Base-by-base conservation (phyloP, 2,329 filamentous ascomycete species). In the Ophiostoma triangulosporum region DNA sequence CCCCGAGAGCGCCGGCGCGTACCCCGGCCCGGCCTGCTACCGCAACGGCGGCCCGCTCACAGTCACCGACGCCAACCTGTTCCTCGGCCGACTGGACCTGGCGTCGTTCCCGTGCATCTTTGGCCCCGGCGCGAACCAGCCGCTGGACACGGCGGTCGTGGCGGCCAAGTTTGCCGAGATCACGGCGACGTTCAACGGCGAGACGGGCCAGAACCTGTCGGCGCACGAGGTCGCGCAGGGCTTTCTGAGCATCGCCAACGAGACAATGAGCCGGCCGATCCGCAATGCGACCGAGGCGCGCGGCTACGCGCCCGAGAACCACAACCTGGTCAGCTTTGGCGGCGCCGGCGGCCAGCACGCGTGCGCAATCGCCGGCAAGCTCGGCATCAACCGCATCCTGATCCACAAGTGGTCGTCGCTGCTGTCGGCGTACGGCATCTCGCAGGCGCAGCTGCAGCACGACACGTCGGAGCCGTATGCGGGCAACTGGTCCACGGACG, bases 311-410 rank as follows among this genome's bases (percentile, higher is more conserved):
- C 91, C 89, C 0, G 88, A 86, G 1, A 87, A 86, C 59, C 90
- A 95, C 65, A 75, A 88, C 20, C 75, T 96, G 26, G 89, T 89
- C 0, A 93, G 87, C 0, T 96, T 96, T 67, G 90, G 90, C 36
- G 90, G 90, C 54, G 90, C 90, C 0, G 90, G 90, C 48, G 89
- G 89, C 0, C 89, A 95, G 64, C 89, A 95, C 62, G 89, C 89
- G 1, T 86, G 91, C 20, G 86, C 87, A 1, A 93, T 95, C 59
- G 89, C 88, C 1, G 81, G 88, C 60, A 86, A 86, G 2, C 72
- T 96, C 1, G 88, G 88, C 0, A 89, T 95, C 58, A 78, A 77
- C 29, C 88, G 93, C 63, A 91, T 95, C 31, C 73, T 95, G 7
- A 75, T 95, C 1, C 89, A 95, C 65, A 74, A 85, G 49, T 94